Evolutionary conservation across 108 stramenopile species (phyloP).

Genomic region (Aureococcus anophagefferens): DNA sequence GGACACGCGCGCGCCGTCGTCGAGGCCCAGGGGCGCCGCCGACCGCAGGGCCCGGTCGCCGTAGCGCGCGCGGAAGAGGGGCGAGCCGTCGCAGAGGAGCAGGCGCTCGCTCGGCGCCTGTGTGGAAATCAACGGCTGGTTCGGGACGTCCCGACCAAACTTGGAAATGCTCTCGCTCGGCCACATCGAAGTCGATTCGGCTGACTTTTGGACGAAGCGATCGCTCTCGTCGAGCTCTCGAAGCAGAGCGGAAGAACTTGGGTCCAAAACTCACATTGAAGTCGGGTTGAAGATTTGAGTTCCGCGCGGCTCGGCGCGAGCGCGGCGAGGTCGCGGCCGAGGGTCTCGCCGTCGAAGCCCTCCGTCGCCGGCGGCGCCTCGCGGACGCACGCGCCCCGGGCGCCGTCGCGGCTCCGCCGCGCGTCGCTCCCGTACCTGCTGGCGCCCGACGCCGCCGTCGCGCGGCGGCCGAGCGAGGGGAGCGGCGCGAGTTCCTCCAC

Average conservation of each 20-base stretch:
- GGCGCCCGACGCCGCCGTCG: background rate
- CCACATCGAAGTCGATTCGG: too few species aligned
- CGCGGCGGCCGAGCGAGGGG: background rate
- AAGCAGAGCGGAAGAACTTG: too few species aligned
- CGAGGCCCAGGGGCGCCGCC: background rate
- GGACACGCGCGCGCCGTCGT: background rate
- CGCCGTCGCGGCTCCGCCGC: background rate
- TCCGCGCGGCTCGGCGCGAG: too few species aligned
- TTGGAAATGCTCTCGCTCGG: too few species aligned
- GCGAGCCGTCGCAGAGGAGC: background rate
- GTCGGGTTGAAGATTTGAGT: too few species aligned
- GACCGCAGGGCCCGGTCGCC: background rate
- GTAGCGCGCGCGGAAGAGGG: background rate
- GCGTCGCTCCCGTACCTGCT: background rate
- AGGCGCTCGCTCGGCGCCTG: too few species aligned
- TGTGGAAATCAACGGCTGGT: too few species aligned
- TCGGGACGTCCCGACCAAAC: too few species aligned
- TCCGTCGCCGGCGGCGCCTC: background rate
- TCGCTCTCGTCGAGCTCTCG: too few species aligned
- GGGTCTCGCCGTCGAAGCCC: background rate
- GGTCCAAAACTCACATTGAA: too few species aligned
- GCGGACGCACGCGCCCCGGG: background rate
- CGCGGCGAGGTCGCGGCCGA: background rate
- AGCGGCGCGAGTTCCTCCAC: background rate
- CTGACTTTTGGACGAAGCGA: too few species aligned